Conservation (phyloP, 352 stramenopile species). For the Pseudoperonospora humuli region DNA sequence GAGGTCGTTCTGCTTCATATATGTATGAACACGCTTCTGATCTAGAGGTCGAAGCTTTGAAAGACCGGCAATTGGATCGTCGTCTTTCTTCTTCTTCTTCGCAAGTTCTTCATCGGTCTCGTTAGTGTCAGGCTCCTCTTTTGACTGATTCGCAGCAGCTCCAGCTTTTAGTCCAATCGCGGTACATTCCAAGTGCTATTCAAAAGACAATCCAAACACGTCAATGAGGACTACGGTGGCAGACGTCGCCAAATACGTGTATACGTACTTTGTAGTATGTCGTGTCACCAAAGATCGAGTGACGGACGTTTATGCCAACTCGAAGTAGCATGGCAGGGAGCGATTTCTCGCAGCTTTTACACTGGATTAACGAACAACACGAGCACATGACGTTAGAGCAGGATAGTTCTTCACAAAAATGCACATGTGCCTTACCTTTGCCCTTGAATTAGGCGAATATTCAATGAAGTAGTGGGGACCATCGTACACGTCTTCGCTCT, state of each 20-base stretch:
- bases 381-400: conserved; percentile 1
- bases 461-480: conserved; percentile 61
- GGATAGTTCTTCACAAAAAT: neutral
- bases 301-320: conserved; percentile 48
- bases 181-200: conserved; percentile 33
- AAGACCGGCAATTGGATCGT: conserved; percentile 47
- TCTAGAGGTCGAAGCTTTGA: conserved; percentile 31
- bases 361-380: conserved; percentile 33
- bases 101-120: conserved; percentile 3
- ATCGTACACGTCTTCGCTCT: conserved; percentile 32
- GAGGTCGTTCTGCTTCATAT: conserved; percentile 52
- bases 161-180: conserved; percentile 15
- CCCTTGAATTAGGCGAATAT: conserved; percentile 48
- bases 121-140: conserved; percentile 9
- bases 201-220: neutral
- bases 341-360: conserved; percentile 72
- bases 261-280: conserved; percentile 75
- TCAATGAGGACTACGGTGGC: neutral
- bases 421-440: conserved; percentile 32
- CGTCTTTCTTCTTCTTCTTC: conserved; percentile 7
- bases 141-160: conserved; percentile 6
- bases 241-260: neutral
- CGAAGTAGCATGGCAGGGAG: conserved; percentile 35
- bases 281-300: conserved; percentile 75
- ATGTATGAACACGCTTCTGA: conserved; percentile 34